These are phyloP conservation scores for Cicer bijugum DNA, from an alignment of 306 rosid species.

Conservation along the genomic window DNA sequence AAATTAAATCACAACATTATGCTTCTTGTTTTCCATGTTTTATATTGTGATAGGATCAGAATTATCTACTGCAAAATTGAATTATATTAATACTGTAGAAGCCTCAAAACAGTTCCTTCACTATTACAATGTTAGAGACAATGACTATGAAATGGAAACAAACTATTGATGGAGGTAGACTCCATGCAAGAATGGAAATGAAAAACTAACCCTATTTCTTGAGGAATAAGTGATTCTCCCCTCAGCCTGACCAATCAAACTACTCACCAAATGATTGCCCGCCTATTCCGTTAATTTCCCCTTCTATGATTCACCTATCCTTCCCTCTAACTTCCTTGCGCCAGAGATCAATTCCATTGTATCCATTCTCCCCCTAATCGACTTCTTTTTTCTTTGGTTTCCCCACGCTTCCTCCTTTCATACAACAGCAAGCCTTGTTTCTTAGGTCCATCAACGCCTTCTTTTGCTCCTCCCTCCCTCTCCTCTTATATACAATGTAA, in stretches of 20 bases:
- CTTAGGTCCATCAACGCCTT: background rate
- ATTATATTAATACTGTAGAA: background rate
- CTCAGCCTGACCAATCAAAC: background rate
- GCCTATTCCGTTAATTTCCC: background rate
- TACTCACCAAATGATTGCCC: background rate
- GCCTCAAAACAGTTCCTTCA: background rate
- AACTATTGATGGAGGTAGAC: background rate
- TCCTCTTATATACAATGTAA: background rate
- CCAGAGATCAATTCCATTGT: too few relatives aligned
- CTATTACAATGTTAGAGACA: background rate
- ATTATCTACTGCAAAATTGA: background rate
- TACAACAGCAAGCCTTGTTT: background rate
- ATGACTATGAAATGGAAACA: background rate
- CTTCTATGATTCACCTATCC: background rate
- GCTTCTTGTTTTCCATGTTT: background rate
- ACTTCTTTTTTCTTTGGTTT: background rate
- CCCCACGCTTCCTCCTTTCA: background rate
- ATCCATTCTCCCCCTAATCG: background rate
- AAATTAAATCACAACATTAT: slow-evolving; percentile 8
- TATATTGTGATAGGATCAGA: background rate
- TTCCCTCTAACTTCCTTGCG: background rate
- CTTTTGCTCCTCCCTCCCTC: background rate
- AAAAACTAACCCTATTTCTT: background rate
- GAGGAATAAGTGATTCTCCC: background rate
- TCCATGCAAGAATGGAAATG: background rate